Conservation (phyloP, 2,329 filamentous ascomycete species). For the Dactylonectria estremocensis region DNA sequence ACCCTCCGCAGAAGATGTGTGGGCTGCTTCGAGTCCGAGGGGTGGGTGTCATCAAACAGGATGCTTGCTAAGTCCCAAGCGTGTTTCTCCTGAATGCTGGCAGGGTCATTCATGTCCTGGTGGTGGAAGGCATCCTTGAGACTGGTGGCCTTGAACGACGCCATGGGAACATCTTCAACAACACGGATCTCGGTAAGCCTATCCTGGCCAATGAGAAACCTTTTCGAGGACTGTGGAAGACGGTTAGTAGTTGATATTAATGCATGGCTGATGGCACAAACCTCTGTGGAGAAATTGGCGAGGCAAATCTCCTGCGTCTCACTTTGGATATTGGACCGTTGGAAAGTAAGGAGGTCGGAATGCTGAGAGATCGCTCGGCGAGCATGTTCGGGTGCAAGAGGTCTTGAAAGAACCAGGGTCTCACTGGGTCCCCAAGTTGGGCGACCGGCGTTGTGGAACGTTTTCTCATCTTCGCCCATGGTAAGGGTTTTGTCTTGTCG, state of each 20-base stretch:
- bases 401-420: conserved; percentile 73
- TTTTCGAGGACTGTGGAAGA: conserved; percentile 66
- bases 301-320: conserved; percentile 76
- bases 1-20: conserved; percentile 67
- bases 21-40: conserved; percentile 58
- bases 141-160: conserved; percentile 59
- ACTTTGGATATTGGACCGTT: conserved; percentile 69
- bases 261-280: conserved; percentile 43
- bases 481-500: conserved; percentile 81
- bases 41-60: conserved; percentile 80
- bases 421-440: conserved; percentile 85
- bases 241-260: conserved; percentile 29
- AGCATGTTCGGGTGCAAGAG: conserved; percentile 57
- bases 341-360: conserved; percentile 52
- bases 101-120: conserved; percentile 59
- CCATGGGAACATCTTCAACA: conserved; percentile 73
- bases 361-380: conserved; percentile 47
- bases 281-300: conserved; percentile 73
- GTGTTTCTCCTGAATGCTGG: conserved; percentile 75
- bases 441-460: conserved; percentile 81
- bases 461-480: conserved; percentile 75
- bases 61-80: conserved; percentile 91
- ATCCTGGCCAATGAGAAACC: conserved; percentile 70
- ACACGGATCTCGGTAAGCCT: conserved; percentile 68
- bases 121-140: conserved; percentile 59